phyloP scores from a whole-genome alignment of 2,329 filamentous ascomycete species.

The Laburnicola sp. region DNA sequence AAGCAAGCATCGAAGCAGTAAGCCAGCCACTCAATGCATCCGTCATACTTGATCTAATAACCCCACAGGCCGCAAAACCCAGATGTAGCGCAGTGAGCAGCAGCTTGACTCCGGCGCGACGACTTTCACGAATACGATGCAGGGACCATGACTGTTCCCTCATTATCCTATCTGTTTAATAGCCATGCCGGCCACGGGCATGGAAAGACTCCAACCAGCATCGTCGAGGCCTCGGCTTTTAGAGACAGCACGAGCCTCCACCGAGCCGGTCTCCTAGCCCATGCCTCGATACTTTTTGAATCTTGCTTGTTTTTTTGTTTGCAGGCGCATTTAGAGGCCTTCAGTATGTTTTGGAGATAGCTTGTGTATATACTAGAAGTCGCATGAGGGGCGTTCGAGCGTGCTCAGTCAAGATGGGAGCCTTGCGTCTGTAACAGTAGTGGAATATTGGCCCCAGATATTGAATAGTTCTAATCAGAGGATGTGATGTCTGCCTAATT shows the following conservation, averaged over 20 bases:
- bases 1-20: constrained; percentile 21
- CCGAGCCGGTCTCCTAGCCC: constrained; percentile 24
- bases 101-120: constrained; percentile 2
- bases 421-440: constrained; percentile 22
- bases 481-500: no score
- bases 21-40: constrained; percentile 1
- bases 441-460: not conserved
- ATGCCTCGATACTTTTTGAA: constrained; percentile 10
- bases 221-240: constrained; percentile 8
- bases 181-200: constrained; percentile 2
- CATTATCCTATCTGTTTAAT: constrained; percentile 14
- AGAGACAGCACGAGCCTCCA: constrained; percentile 14
- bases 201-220: constrained; percentile 5
- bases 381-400: constrained; percentile 36
- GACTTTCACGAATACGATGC: constrained; percentile 18
- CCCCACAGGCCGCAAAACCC: constrained; percentile 7
- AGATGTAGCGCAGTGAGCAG: constrained; percentile 5
- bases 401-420: constrained; percentile 15
- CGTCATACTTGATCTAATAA: not conserved
- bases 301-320: constrained; percentile 17
- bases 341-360: constrained; percentile 5
- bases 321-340: constrained; percentile 21
- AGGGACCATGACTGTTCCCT: constrained; percentile 5
- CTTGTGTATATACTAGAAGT: constrained; percentile 39
- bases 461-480: no score